Conservation (phyloP, 371 early-diverging fungal species). For the Circinella minor region DNA sequence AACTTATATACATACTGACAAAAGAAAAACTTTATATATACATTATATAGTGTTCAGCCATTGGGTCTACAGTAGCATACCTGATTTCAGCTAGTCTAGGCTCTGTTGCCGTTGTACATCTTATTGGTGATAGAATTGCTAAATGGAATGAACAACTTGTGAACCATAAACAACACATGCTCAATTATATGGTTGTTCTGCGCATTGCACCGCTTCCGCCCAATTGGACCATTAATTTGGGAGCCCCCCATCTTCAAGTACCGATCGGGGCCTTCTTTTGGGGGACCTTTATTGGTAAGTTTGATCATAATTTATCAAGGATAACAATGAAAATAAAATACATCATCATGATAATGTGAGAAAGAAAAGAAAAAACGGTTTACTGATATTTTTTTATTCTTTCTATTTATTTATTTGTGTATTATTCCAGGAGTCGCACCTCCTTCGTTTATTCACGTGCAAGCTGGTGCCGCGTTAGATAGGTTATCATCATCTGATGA, state of each 20-base stretch:
- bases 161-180: constrained; percentile 61
- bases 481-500: constrained; percentile 60
- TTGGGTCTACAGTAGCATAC: constrained; percentile 65
- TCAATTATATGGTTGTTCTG: constrained; percentile 67
- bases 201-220: constrained; percentile 66
- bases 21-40: not conserved
- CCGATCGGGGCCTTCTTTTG: constrained; percentile 56
- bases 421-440: constrained; percentile 52
- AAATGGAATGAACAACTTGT: constrained; percentile 68
- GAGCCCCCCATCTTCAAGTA: constrained; percentile 66
- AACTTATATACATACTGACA: not conserved
- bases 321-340: too few species aligned
- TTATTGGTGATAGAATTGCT: constrained; percentile 58
- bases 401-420: not conserved
- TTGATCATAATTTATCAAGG: not conserved
- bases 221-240: constrained; percentile 69
- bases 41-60: constrained; percentile 53
- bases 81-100: constrained; percentile 61
- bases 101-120: constrained; percentile 54
- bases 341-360: too few species aligned
- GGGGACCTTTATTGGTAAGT: constrained; percentile 58
- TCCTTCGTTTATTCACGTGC: constrained; percentile 69
- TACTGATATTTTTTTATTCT: not conserved
- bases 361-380: too few species aligned
- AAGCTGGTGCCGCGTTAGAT: constrained; percentile 67